phyloP scores from a whole-genome alignment of 2,329 filamentous ascomycete genomes.

The Alternaria postmessia region DNA sequence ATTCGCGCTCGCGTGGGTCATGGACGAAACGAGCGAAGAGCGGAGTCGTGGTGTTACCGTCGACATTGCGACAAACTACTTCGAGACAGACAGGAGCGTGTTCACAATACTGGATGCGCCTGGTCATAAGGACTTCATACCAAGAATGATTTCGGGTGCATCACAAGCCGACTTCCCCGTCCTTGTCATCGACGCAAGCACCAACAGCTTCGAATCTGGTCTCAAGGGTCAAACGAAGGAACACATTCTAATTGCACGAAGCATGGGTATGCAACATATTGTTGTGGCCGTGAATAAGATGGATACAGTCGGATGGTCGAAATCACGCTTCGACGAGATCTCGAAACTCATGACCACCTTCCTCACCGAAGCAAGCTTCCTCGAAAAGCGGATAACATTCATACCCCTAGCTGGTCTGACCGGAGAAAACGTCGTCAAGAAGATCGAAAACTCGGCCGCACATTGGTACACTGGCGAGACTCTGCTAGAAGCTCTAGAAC shows the following conservation, averaged over 20 bases:
- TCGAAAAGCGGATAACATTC: conserved; percentile 80
- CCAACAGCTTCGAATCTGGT: conserved; percentile 91
- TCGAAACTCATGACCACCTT: conserved; percentile 83
- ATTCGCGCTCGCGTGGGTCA: conserved; percentile 95
- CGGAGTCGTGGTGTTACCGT: conserved; percentile 91
- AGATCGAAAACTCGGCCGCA: conserved; percentile 59
- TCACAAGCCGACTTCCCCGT: conserved; percentile 96
- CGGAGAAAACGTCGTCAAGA: conserved; percentile 81
- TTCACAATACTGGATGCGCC: conserved; percentile 97
- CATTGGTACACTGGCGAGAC: conserved; percentile 85
- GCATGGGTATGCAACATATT: conserved; percentile 86
- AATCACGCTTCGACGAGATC: conserved; percentile 85
- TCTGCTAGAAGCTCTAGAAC: conserved; percentile 83
- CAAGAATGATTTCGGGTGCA: conserved; percentile 98
- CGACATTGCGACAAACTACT: conserved; percentile 93
- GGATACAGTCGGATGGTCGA: conserved; percentile 83
- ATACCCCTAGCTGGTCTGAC: conserved; percentile 89
- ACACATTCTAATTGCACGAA: conserved; percentile 87
- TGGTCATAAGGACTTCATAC: conserved; percentile 93
- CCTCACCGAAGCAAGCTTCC: conserved; percentile 81
- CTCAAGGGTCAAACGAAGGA: conserved; percentile 94
- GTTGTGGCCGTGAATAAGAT: conserved; percentile 97
- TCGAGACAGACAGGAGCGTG: conserved; percentile 83
- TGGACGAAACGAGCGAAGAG: conserved; percentile 92
- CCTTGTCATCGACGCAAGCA: conserved; percentile 89